These are phyloP conservation scores for Pythium diclinum DNA, from an alignment of 352 stramenopile genomes.

Conservation along the genomic window DNA sequence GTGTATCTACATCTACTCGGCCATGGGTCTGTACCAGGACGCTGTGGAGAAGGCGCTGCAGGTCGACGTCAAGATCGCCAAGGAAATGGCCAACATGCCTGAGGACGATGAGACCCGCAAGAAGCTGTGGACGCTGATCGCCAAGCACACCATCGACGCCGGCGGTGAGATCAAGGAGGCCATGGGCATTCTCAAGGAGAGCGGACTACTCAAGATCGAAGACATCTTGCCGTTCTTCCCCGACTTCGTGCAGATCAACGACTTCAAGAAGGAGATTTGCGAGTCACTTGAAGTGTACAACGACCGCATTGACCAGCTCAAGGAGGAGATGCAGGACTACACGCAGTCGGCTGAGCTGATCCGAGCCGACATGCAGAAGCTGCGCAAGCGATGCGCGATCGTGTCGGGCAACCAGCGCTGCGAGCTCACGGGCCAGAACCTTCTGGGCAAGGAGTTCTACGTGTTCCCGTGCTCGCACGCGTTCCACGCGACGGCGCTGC, in stretches of 20 bases:
- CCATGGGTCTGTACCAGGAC: slow-evolving; percentile 91
- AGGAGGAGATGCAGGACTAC: slow-evolving; percentile 93
- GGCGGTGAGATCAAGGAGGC: slow-evolving; percentile 81
- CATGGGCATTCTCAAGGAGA: slow-evolving; percentile 87
- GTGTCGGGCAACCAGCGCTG: slow-evolving; percentile 88
- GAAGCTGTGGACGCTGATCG: slow-evolving; percentile 93
- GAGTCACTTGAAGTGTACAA: slow-evolving; percentile 90
- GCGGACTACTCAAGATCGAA: slow-evolving; percentile 89
- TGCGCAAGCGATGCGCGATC: slow-evolving; percentile 83
- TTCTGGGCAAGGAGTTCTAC: slow-evolving; percentile 92
- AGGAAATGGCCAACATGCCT: slow-evolving; percentile 90
- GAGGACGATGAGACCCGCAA: slow-evolving; percentile 88
- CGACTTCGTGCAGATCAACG: slow-evolving; percentile 94
- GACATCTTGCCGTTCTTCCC: slow-evolving; percentile 94
- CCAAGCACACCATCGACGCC: slow-evolving; percentile 90
- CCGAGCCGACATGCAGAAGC: slow-evolving; percentile 85
- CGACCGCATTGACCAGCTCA: slow-evolving; percentile 89
- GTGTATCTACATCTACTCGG: slow-evolving; percentile 94
- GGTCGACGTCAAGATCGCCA: slow-evolving; percentile 92
- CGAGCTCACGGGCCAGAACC: slow-evolving; percentile 86
- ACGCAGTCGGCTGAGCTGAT: slow-evolving; percentile 89
- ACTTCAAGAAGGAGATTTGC: slow-evolving; percentile 95
- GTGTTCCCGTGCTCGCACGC: slow-evolving; percentile 93
- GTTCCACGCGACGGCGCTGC: slow-evolving; percentile 90
- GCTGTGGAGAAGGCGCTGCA: slow-evolving; percentile 90